phyloP scores from a whole-genome alignment of 2,329 filamentous ascomycete genomes.

The Fusarium sp. region DNA sequence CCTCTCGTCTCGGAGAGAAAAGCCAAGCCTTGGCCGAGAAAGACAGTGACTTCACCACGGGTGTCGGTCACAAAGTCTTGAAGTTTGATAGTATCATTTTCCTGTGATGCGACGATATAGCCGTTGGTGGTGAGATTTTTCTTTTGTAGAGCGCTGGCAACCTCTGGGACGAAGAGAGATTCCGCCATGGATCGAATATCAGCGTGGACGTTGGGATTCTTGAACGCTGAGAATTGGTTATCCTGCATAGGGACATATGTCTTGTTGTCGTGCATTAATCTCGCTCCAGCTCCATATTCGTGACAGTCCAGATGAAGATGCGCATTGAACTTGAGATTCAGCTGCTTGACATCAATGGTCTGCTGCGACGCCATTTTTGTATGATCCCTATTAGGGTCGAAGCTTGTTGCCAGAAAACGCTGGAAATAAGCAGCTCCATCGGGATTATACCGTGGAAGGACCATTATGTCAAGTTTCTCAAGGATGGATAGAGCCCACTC shows the following conservation, averaged over 20 bases:
- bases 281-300: constrained; percentile 47
- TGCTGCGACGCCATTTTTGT: constrained; percentile 52
- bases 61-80: constrained; percentile 49
- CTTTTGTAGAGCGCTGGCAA: constrained; percentile 43
- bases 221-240: constrained; percentile 51
- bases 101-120: constrained; percentile 44
- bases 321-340: constrained; percentile 48
- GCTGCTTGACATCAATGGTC: constrained; percentile 49
- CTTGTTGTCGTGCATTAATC: constrained; percentile 26
- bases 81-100: constrained; percentile 44
- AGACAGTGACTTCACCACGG: constrained; percentile 48
- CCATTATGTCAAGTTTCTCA: constrained; percentile 48
- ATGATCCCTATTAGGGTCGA: constrained; percentile 53
- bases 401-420: constrained; percentile 47
- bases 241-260: constrained; percentile 44
- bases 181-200: constrained; percentile 50
- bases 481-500: constrained; percentile 49
- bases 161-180: constrained; percentile 45
- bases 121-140: constrained; percentile 46
- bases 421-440: constrained; percentile 54
- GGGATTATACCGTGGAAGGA: constrained; percentile 52
- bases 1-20: constrained; percentile 52
- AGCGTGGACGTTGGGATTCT: constrained; percentile 53
- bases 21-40: constrained; percentile 49
- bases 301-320: constrained; percentile 52